Conservation (phyloP, 768 basidiomycete genomes). For the Lentinus brumalis region DNA sequence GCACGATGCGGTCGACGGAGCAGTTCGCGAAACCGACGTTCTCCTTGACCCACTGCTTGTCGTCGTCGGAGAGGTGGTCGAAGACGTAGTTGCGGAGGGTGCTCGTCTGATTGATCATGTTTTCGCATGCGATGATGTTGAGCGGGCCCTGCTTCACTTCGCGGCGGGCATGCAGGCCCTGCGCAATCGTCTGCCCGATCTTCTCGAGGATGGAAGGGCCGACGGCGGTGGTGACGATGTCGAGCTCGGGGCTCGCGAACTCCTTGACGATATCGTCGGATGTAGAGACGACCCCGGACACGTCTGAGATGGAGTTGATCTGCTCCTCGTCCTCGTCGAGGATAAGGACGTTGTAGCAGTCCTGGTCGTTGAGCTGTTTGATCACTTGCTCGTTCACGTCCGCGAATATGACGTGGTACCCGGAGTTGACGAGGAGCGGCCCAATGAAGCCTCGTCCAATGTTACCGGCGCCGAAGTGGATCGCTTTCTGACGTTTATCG, state of each 20-base stretch:
- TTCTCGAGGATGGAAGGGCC: conserved; percentile 37
- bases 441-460: conserved; percentile 44
- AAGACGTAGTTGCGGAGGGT: conserved; percentile 33
- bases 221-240: conserved; percentile 41
- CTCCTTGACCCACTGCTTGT: conserved; percentile 29
- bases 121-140: conserved; percentile 45
- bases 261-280: conserved; percentile 15
- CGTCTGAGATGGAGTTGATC: conserved; percentile 25
- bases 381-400: conserved; percentile 37
- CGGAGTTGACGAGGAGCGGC: conserved; percentile 37
- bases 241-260: conserved; percentile 25
- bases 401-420: conserved; percentile 41
- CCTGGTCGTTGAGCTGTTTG: conserved; percentile 33
- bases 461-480: conserved; percentile 44
- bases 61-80: conserved; percentile 32
- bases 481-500: conserved; percentile 23
- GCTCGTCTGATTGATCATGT: conserved; percentile 39
- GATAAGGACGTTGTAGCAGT: conserved; percentile 36
- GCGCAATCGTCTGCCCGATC: conserved; percentile 37
- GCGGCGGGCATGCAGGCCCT: conserved; percentile 34
- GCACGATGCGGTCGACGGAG: conserved; percentile 43
- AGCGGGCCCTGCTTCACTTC: conserved; percentile 24
- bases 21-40: conserved; percentile 45
- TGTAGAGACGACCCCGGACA: conserved; percentile 19
- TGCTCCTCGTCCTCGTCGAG: conserved; percentile 31